Evolutionary conservation across 345 rosid species (phyloP).

Genomic region (Boechera divaricarpa): DNA sequence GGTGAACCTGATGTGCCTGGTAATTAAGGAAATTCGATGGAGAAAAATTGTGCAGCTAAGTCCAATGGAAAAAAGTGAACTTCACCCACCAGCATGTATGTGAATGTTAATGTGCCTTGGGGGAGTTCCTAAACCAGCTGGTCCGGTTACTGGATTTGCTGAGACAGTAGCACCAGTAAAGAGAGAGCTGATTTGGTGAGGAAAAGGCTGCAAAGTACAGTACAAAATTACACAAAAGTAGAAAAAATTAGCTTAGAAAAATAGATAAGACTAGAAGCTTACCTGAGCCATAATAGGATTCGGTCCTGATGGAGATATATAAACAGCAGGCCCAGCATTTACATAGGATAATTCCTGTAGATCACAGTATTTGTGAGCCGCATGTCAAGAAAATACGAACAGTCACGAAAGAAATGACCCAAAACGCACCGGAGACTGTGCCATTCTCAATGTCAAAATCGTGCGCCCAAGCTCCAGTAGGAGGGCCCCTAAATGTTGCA

Average conservation of each 20-base stretch:
- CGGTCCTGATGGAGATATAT: constrained; percentile 88
- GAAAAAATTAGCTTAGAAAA: background rate
- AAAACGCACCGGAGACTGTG: constrained; percentile 70
- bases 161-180: constrained; percentile 63
- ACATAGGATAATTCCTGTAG: constrained; percentile 71
- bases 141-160: constrained; percentile 55
- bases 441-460: constrained; percentile 78
- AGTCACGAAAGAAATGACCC: background rate
- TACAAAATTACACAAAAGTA: constrained; percentile 10
- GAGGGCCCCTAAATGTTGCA: constrained; percentile 92
- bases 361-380: constrained; percentile 36
- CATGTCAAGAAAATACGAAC: constrained; percentile 13
- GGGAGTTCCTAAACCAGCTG: constrained; percentile 70
- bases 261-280: constrained; percentile 28
- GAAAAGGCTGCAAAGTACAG: constrained; percentile 77
- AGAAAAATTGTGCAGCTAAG: background rate
- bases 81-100: constrained; percentile 87
- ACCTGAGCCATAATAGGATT: constrained; percentile 99
- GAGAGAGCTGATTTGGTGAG: constrained; percentile 77
- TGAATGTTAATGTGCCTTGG: constrained; percentile 88
- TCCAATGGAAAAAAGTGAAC: constrained; percentile 20
- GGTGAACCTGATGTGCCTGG: constrained; percentile 66
- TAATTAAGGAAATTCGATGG: constrained; percentile 33
- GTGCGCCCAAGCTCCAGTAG: constrained; percentile 96
- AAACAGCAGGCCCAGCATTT: constrained; percentile 93